These are phyloP conservation scores for Notholithocarpus densiflorus DNA, from an alignment of 306 rosid species.

Conservation along the genomic window DNA sequence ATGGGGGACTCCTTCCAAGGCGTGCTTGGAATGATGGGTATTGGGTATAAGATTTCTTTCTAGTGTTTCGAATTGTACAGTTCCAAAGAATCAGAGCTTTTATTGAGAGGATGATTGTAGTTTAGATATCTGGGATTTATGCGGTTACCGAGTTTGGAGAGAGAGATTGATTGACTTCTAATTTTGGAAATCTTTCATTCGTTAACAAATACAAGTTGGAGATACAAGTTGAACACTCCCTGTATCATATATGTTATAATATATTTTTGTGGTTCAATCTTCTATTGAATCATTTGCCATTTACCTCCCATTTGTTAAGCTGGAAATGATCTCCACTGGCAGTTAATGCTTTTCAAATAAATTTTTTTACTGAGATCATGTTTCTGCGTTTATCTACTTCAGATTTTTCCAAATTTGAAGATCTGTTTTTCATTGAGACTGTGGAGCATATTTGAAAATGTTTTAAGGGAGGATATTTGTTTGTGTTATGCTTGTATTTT, in stretches of 20 bases:
- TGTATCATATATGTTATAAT: constrained; percentile 40
- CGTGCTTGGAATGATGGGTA: constrained; percentile 49
- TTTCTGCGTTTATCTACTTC: too few relatives aligned
- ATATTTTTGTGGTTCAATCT: constrained; percentile 29
- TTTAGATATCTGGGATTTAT: constrained; percentile 41
- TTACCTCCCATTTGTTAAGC: not conserved
- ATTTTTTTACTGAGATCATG: too few relatives aligned
- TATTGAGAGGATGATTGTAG: constrained; percentile 34
- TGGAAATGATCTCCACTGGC: too few relatives aligned
- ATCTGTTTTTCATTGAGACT: too few relatives aligned
- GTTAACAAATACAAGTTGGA: constrained; percentile 46
- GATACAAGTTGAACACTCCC: constrained; percentile 27
- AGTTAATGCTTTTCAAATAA: too few relatives aligned
- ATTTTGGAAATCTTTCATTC: constrained; percentile 58
- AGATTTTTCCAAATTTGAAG: too few relatives aligned
- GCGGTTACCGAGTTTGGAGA: constrained; percentile 33
- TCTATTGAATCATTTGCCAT: not conserved
- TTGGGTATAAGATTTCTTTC: constrained; percentile 36
- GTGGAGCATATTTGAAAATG: too few relatives aligned
- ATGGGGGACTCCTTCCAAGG: constrained; percentile 55
- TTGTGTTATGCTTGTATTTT: too few relatives aligned
- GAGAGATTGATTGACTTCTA: constrained; percentile 40
- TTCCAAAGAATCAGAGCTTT: constrained; percentile 35
- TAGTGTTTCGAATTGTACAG: constrained; percentile 58
- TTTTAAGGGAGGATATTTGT: too few relatives aligned